Evolutionary conservation across 2,329 filamentous ascomycete genomes (phyloP).

Genomic region (Ophiostoma populinum): DNA sequence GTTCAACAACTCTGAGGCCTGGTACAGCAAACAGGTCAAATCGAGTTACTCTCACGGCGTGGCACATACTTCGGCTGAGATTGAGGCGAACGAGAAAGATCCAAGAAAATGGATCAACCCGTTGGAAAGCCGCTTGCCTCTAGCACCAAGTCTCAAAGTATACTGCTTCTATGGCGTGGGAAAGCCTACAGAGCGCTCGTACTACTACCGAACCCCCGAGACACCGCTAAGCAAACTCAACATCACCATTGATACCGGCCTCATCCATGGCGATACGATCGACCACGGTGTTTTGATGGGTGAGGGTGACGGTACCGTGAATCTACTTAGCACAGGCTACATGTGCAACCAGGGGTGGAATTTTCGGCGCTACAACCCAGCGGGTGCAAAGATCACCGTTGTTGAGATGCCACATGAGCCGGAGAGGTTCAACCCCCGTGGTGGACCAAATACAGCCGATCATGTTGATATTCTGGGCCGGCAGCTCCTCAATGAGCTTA

Average conservation of each 20-base stretch:
- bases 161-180: conserved; percentile 96
- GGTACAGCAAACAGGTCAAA: conserved; percentile 63
- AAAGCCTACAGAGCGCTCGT: conserved; percentile 81
- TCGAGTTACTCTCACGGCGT: conserved; percentile 76
- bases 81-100: conserved; percentile 65
- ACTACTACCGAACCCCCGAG: conserved; percentile 67
- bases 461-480: conserved; percentile 93
- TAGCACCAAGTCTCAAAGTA: conserved; percentile 79
- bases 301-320: conserved; percentile 92
- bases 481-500: conserved; percentile 76
- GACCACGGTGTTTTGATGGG: conserved; percentile 92
- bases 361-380: conserved; percentile 85
- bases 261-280: conserved; percentile 36
- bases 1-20: conserved; percentile 59
- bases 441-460: conserved; percentile 57
- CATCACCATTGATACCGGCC: conserved; percentile 52
- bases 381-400: conserved; percentile 61
- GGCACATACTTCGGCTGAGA: conserved; percentile 60
- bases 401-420: conserved; percentile 97
- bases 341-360: conserved; percentile 96
- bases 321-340: conserved; percentile 78
- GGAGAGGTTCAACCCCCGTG: conserved; percentile 72
- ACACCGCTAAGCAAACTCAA: conserved; percentile 47
- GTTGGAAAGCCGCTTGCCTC: conserved; percentile 69
- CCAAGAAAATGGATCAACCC: conserved; percentile 87